phyloP scores from a whole-genome alignment of 768 basidiomycete species.

The Mycena latifolia region DNA sequence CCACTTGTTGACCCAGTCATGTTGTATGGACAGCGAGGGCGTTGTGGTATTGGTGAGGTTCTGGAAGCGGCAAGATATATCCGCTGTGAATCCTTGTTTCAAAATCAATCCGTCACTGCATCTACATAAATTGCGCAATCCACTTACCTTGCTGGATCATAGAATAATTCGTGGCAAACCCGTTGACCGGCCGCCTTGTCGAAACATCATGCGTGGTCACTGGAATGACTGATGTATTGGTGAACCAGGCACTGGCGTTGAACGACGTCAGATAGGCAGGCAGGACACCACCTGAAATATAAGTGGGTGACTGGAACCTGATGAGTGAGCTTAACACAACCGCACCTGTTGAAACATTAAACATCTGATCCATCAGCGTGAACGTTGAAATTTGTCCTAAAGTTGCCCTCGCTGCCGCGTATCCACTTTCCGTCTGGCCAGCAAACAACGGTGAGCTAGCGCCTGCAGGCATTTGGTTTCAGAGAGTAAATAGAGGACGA shows the following conservation, averaged over 20 bases:
- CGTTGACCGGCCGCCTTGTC: neutral
- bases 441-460: no score
- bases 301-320: neutral
- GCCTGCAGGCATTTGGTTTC: no score
- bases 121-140: no score
- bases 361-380: conserved; percentile 2
- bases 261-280: neutral
- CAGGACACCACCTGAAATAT: neutral
- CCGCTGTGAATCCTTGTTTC: neutral
- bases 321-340: no score
- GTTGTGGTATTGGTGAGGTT: no score
- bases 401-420: neutral
- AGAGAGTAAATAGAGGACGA: no score
- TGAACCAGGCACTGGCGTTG: neutral
- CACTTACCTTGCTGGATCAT: conserved; percentile 7
- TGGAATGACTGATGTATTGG: neutral
- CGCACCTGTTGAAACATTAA: neutral
- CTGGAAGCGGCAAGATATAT: neutral
- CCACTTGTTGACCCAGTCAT: no score
- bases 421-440: neutral
- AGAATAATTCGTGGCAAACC: neutral
- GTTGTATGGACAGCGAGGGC: no score
- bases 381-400: neutral
- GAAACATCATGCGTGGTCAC: neutral
- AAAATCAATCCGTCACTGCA: no score